Conservation (phyloP, 1,139 yeast species). For the Hansenula sp. region DNA sequence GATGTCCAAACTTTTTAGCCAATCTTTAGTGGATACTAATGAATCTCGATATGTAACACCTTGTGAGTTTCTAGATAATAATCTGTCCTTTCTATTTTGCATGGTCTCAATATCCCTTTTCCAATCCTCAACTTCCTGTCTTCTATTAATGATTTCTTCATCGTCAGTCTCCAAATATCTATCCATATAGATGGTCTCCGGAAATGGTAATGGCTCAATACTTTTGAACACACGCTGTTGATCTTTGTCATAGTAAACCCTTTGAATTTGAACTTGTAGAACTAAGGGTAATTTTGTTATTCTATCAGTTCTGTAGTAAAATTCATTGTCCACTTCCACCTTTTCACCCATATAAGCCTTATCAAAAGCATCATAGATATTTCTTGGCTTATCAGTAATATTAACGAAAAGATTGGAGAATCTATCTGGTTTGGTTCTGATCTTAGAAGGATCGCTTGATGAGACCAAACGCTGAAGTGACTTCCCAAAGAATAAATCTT, state of each 20-base stretch:
- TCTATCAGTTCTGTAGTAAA: constrained; percentile 69
- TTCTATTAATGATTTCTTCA: constrained; percentile 41
- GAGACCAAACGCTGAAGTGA: constrained; percentile 53
- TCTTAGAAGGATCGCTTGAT: constrained; percentile 24
- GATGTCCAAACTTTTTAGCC: constrained; percentile 37
- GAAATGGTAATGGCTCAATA: constrained; percentile 75
- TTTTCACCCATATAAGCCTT: constrained; percentile 73
- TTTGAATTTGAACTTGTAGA: constrained; percentile 86
- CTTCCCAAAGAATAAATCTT: constrained; percentile 75
- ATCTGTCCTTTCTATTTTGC: constrained; percentile 36
- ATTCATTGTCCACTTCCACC: constrained; percentile 65
- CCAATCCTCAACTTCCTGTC: constrained; percentile 64
- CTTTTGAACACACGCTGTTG: constrained; percentile 76
- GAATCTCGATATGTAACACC: constrained; percentile 48
- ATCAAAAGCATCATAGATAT: constrained; percentile 88
- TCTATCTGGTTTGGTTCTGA: constrained; percentile 67
- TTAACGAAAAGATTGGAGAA: constrained; percentile 80
- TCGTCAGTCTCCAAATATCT: constrained; percentile 78
- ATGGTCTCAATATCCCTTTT: constrained; percentile 48
- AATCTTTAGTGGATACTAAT: constrained; percentile 51
- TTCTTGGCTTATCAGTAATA: constrained; percentile 83
- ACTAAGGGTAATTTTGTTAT: constrained; percentile 73
- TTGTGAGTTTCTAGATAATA: constrained; percentile 41
- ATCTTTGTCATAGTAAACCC: constrained; percentile 85
- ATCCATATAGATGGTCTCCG: constrained; percentile 77